Conservation (phyloP, 768 basidiomycete genomes). For the Boletus coccyginus region DNA sequence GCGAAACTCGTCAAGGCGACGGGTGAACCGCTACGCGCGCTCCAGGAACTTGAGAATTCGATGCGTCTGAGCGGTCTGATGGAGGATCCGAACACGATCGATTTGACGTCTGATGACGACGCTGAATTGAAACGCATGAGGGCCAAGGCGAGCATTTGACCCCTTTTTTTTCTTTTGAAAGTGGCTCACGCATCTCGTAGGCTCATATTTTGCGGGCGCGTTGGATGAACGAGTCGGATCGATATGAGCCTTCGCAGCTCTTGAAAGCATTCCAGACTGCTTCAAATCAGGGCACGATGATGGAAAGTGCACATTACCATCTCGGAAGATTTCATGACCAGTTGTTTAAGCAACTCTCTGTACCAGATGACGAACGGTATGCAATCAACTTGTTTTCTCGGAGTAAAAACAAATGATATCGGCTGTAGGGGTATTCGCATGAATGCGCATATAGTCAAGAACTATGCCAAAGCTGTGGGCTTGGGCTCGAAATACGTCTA, state of each 20-base stretch:
- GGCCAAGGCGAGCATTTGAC: conserved; percentile 58
- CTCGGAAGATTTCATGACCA: conserved; percentile 88
- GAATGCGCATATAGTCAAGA: conserved; percentile 62
- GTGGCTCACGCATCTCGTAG: conserved; percentile 36
- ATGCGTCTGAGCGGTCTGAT: conserved; percentile 54
- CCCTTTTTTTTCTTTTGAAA: background rate
- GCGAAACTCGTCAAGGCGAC: conserved; percentile 80
- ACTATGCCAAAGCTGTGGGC: conserved; percentile 68
- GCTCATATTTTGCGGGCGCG: conserved; percentile 79
- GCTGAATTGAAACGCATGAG: conserved; percentile 51
- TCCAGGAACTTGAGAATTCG: conserved; percentile 81
- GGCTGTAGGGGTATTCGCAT: conserved; percentile 54
- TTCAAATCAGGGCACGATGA: conserved; percentile 51
- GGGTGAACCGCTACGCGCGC: conserved; percentile 79
- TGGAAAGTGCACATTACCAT: conserved; percentile 84
- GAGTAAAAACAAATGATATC: background rate
- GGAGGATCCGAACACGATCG: conserved; percentile 46
- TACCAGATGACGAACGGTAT: conserved; percentile 54
- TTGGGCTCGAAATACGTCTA: conserved; percentile 94
- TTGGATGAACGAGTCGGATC: conserved; percentile 90
- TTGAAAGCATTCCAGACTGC: conserved; percentile 56
- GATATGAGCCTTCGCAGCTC: conserved; percentile 68
- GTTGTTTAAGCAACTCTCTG: conserved; percentile 55
- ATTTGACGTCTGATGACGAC: conserved; percentile 53
- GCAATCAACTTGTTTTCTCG: background rate